Evolutionary conservation across 2,329 filamentous ascomycete genomes (phyloP).

Genomic region (Colletotrichum viniferum): DNA sequence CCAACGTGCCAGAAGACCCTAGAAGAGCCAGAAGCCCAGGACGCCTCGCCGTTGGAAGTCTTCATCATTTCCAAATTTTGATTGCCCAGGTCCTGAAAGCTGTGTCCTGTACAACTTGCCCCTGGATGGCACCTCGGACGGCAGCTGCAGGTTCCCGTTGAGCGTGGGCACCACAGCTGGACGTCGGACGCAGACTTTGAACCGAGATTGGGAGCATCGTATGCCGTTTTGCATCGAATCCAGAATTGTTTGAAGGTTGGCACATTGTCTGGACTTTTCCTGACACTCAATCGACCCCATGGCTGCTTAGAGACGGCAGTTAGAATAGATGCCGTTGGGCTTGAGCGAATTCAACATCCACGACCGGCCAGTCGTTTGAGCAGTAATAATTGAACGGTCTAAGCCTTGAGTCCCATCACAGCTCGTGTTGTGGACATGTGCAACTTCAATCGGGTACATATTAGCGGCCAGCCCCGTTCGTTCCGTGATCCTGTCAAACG

Average conservation of each 20-base stretch:
- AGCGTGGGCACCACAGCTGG: not conserved
- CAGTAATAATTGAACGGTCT: fast-evolving
- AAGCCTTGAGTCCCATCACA: fast-evolving
- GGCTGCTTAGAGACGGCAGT: too few relatives aligned
- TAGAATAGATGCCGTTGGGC: not conserved
- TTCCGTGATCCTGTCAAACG: not conserved
- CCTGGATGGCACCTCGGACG: not conserved
- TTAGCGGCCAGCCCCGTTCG: not conserved
- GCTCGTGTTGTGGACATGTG: not conserved
- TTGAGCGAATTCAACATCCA: not conserved
- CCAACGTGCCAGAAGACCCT: not conserved
- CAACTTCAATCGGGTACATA: not conserved
- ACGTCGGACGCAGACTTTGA: not conserved
- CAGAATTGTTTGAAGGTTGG: too few relatives aligned
- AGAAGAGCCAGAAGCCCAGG: not conserved
- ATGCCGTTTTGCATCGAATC: not conserved
- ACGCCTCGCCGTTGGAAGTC: not conserved
- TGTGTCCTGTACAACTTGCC: not conserved
- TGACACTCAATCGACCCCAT: not conserved
- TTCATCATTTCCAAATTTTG: not conserved
- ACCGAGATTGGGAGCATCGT: not conserved
- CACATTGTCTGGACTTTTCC: not conserved
- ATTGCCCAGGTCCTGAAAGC: not conserved
- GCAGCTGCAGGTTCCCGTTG: slow-evolving; percentile 5
- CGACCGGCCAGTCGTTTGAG: not conserved